These are phyloP conservation scores for Ilex aquifolium DNA, from an alignment of 257 asterid genomes.

Conservation along the genomic window DNA sequence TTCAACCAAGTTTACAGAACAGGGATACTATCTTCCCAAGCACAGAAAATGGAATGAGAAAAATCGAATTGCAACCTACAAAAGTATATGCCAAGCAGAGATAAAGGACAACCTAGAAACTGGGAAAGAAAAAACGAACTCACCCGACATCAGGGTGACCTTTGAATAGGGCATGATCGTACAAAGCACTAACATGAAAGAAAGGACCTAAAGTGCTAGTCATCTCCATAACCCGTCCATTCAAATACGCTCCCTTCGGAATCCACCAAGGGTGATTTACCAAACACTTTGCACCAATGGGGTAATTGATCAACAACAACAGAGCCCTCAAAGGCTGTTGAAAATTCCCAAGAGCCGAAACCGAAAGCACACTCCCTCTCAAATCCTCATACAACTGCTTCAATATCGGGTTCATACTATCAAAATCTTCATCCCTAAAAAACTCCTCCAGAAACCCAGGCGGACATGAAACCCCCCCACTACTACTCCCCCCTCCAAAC, in stretches of 20 bases:
- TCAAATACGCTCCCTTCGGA: conserved; percentile 65
- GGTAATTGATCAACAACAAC: conserved; percentile 56
- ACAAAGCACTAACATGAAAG: conserved; percentile 93
- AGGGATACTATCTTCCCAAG: too few species aligned
- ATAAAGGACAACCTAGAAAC: too few species aligned
- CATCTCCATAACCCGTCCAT: conserved; percentile 95
- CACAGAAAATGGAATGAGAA: too few species aligned
- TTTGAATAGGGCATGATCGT: conserved; percentile 78
- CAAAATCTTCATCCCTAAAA: conserved; percentile 75
- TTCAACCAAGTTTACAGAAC: too few species aligned
- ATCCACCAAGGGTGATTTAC: conserved; percentile 98
- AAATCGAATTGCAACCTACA: too few species aligned
- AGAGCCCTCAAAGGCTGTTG: conserved; percentile 88
- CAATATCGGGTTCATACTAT: conserved; percentile 67
- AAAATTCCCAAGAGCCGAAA: conserved; percentile 85
- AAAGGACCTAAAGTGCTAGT: conserved; percentile 92
- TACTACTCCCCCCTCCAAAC: conserved; percentile 48
- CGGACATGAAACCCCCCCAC: conserved; percentile 39
- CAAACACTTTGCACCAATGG: conserved; percentile 74
- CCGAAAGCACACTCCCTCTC: conserved; percentile 81
- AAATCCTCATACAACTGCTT: conserved; percentile 88
- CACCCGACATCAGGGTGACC: conserved; percentile 96
- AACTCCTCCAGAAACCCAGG: conserved; percentile 83
- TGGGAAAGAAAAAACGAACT: conserved; percentile 16
- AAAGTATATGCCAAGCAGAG: background rate